Conservation (phyloP, 306 rosid genomes). For the Ormosia emarginata region DNA sequence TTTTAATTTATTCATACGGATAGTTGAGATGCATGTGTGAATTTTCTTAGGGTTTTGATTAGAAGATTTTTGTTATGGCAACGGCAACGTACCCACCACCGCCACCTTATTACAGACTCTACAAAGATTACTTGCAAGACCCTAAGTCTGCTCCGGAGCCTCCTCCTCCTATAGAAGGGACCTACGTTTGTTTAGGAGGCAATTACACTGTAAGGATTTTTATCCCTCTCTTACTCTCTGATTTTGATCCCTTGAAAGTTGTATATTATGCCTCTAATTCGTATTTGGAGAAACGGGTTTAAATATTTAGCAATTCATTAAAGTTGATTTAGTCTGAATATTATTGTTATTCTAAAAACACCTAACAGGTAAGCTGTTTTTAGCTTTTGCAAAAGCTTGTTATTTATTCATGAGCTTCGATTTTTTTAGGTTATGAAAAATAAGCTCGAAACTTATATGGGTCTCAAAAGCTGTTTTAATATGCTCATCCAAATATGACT, state of each 20-base stretch:
- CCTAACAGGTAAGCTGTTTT: background rate
- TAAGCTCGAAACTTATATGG: background rate
- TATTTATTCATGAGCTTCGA: background rate
- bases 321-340: background rate
- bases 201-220: conserved; percentile 58
- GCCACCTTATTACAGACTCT: conserved; percentile 82
- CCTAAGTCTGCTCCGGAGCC: conserved; percentile 86
- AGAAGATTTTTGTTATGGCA: conserved; percentile 51
- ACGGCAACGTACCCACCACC: conserved; percentile 92
- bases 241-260: background rate
- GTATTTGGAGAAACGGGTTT: background rate
- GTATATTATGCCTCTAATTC: background rate
- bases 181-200: conserved; percentile 75
- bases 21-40: background rate
- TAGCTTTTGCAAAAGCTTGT: background rate
- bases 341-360: background rate
- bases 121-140: conserved; percentile 74
- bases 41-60: conserved; percentile 1
- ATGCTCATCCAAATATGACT: background rate
- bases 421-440: background rate
- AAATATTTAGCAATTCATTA: background rate
- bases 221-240: background rate
- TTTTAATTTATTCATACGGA: no score
- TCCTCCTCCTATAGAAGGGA: conserved; percentile 81
- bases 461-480: background rate